Evolutionary conservation across 805 yeast species (phyloP).

Genomic region (Ogataea nitratoaversa): DNA sequence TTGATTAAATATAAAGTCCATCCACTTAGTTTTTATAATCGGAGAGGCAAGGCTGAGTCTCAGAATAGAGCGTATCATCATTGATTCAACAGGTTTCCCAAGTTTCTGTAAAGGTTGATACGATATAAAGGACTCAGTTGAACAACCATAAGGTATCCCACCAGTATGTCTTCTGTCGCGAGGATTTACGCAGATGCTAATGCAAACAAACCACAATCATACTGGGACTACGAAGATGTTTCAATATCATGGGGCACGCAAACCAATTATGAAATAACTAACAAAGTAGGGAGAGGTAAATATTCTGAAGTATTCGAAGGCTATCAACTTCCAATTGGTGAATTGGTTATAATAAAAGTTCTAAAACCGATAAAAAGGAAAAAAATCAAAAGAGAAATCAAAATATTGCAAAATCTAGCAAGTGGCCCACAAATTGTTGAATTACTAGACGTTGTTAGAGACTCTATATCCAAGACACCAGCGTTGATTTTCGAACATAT

Average conservation of each 20-base stretch:
- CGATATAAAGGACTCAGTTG: too few relatives aligned
- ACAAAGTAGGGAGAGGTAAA: slow-evolving; percentile 88
- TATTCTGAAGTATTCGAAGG: slow-evolving; percentile 95
- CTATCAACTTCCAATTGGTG: slow-evolving; percentile 57
- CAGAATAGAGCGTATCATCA: too few relatives aligned
- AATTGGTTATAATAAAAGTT: slow-evolving; percentile 78
- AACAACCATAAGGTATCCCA: too few relatives aligned
- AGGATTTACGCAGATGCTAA: slow-evolving; percentile 77
- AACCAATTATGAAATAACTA: slow-evolving; percentile 57
- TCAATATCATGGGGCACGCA: slow-evolving; percentile 59
- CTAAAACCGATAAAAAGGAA: slow-evolving; percentile 90
- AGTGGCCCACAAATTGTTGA: slow-evolving; percentile 82
- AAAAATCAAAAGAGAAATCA: slow-evolving; percentile 86
- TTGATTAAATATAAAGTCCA: too few relatives aligned
- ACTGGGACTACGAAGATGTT: slow-evolving; percentile 82
- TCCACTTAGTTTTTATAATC: too few relatives aligned
- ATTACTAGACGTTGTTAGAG: slow-evolving; percentile 76
- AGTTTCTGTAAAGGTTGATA: too few relatives aligned
- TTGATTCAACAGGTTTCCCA: too few relatives aligned
- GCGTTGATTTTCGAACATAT: slow-evolving; percentile 84
- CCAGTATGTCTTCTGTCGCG: slow-evolving; percentile 20
- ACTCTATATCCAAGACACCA: slow-evolving; percentile 75
- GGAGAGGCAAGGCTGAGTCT: too few relatives aligned
- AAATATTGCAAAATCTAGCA: slow-evolving; percentile 77
- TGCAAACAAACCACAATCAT: slow-evolving; percentile 58